A percentile compares a stretch with the other conserved stretches of the same genome.
phyloP scores from a whole-genome alignment of 1,139 yeast species.

The Scheffersomyces cryptocercus region DNA sequence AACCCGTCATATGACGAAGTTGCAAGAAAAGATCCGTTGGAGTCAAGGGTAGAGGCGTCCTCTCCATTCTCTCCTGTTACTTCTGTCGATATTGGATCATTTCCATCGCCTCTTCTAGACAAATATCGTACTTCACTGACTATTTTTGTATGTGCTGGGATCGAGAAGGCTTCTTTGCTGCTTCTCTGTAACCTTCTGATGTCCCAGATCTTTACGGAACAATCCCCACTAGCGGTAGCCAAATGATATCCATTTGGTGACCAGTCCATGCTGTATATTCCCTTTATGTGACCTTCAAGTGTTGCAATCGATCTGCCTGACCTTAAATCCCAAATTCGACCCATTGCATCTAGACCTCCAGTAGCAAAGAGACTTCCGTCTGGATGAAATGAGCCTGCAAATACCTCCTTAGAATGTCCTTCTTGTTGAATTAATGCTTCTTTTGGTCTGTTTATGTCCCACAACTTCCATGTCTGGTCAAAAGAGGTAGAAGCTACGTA shows the following conservation, averaged over 20 bases:
- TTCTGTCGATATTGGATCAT: constrained; percentile 9
- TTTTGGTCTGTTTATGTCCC: constrained; percentile 60
- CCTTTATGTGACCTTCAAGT: constrained; percentile 68
- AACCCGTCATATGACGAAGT: constrained; percentile 73
- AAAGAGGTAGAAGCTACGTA: constrained; percentile 72
- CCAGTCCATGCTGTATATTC: constrained; percentile 75
- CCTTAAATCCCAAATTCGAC: constrained; percentile 83
- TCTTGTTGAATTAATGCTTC: constrained; percentile 57
- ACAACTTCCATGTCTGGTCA: constrained; percentile 86
- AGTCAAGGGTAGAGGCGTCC: constrained; percentile 19
- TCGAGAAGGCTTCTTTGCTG: constrained; percentile 43
- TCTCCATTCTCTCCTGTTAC: constrained; percentile 34
- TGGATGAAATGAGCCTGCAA: constrained; percentile 61
- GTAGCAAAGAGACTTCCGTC: constrained; percentile 80
- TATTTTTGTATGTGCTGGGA: constrained; percentile 77
- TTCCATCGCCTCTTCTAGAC: constrained; percentile 19
- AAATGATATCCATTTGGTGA: constrained; percentile 72
- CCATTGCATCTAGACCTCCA: constrained; percentile 79
- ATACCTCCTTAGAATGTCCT: constrained; percentile 81
- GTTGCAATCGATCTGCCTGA: constrained; percentile 67
- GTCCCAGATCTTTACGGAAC: constrained; percentile 85
- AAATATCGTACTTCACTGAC: constrained; percentile 68
- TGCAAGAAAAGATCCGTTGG: constrained; percentile 51
- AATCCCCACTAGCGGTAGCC: constrained; percentile 86
- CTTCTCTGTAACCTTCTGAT: constrained; percentile 46